Evolutionary conservation across 352 stramenopile species (phyloP).

Genomic region (Elongisporangium prolatum): DNA sequence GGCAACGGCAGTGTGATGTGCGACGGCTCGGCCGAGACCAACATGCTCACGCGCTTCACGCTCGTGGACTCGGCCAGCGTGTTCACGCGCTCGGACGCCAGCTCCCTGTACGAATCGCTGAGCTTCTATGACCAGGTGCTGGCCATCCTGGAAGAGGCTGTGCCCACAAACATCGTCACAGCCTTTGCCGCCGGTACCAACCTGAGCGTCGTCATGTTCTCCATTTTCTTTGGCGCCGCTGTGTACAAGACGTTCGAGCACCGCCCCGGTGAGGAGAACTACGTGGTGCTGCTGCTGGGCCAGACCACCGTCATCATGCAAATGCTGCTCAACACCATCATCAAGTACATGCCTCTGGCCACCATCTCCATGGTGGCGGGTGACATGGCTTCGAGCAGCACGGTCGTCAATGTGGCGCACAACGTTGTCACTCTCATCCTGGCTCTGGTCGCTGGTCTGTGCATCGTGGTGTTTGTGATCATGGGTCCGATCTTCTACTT

Average conservation of each 20-base stretch:
- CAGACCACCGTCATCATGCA: conserved; percentile 32
- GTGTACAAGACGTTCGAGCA: conserved; percentile 23
- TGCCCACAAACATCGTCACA: conserved; percentile 50
- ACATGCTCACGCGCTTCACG: conserved; percentile 22
- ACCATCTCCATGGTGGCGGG: conserved; percentile 33
- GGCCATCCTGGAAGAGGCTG: conserved; percentile 50
- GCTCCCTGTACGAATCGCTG: conserved; percentile 24
- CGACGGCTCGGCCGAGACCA: conserved; percentile 22
- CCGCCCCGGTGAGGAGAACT: conserved; percentile 19
- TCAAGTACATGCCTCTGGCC: conserved; percentile 34
- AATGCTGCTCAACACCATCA: conserved; percentile 30
- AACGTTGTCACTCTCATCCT: conserved; percentile 15
- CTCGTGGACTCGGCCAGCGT: conserved; percentile 5
- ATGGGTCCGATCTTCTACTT: conserved; percentile 13
- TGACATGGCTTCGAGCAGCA: conserved; percentile 17
- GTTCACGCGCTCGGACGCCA: background rate
- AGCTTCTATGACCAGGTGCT: conserved; percentile 71
- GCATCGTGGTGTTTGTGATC: conserved; percentile 12
- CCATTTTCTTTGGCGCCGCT: conserved; percentile 24
- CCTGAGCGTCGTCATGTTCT: conserved; percentile 32
- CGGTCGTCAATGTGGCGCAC: background rate
- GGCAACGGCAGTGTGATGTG: conserved; percentile 22
- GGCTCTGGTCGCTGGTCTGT: conserved; percentile 9
- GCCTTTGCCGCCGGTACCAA: conserved; percentile 23
- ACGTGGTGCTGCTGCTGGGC: conserved; percentile 21